Conservation (phyloP, 495 filamentous ascomycete species). For the Penicillium waksmanii region DNA sequence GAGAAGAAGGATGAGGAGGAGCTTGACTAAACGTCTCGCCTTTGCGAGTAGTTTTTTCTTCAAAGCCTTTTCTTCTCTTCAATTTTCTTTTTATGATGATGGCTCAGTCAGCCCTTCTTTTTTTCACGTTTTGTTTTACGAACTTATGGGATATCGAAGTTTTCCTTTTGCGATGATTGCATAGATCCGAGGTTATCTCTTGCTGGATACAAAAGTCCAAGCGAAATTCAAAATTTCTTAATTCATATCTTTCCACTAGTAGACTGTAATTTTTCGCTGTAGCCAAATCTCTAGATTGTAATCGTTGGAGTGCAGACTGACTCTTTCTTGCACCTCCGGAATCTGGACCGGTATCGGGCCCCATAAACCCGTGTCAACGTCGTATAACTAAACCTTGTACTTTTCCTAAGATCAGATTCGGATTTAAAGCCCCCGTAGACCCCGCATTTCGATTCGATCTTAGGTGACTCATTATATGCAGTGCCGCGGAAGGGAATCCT, state of each 20-base stretch:
- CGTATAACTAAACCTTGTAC: no score
- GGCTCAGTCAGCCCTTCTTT: conserved; percentile 57
- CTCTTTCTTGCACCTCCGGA: no score
- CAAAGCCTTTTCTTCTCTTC: conserved; percentile 1
- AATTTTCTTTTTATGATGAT: conserved; percentile 46
- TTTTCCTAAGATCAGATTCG: no score
- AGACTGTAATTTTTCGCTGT: no score
- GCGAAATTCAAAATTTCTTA: conserved; percentile 31
- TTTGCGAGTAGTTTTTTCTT: conserved; percentile 34
- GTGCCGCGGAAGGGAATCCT: no score
- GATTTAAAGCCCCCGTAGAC: no score
- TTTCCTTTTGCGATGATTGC: conserved; percentile 52
- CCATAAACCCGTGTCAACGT: no score
- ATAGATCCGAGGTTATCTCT: conserved; percentile 48
- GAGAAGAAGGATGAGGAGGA: conserved; percentile 52
- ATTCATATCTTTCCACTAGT: conserved; percentile 16
- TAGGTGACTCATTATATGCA: no score
- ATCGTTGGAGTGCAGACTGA: no score
- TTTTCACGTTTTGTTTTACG: conserved; percentile 58
- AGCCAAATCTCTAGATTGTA: no score
- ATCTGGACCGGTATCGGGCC: no score
- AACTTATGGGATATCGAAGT: conserved; percentile 52
- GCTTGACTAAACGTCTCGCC: conserved; percentile 60
- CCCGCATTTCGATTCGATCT: no score
- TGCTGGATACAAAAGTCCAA: conserved; percentile 29